Percentiles rank a stretch among this genome's conserved stretches.
phyloP scores from a whole-genome alignment of 1,284 basidiomycete species.

The Boletus smithii region DNA sequence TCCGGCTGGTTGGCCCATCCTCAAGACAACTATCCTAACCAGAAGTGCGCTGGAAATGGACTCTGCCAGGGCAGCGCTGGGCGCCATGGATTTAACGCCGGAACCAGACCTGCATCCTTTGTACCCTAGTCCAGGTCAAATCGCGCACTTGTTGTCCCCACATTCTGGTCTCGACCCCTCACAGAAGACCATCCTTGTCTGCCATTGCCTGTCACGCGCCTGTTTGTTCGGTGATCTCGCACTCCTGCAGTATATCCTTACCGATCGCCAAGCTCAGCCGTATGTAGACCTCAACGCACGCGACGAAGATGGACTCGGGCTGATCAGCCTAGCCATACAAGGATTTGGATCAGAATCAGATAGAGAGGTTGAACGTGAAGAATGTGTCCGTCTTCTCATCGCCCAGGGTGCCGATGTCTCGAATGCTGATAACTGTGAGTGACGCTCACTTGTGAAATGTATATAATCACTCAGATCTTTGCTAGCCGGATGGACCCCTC shows the following conservation, averaged over 20 bases:
- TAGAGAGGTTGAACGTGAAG: conserved; percentile 81
- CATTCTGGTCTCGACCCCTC: conserved; percentile 62
- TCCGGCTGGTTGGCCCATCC: conserved; percentile 5
- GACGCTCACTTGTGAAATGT: conserved; percentile 2
- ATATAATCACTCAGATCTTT: conserved; percentile 7
- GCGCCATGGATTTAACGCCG: conserved; percentile 51
- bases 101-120: conserved; percentile 76
- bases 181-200: conserved; percentile 65
- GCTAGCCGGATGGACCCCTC: conserved; percentile 87
- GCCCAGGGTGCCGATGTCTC: conserved; percentile 73
- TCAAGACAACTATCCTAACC: conserved; percentile 2
- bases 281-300: conserved; percentile 64
- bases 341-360: conserved; percentile 82
- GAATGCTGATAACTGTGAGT: conserved; percentile 60
- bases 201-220: conserved; percentile 68
- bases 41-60: conserved; percentile 13
- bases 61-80: conserved; percentile 7
- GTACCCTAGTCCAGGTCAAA: conserved; percentile 64
- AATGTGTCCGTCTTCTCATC: conserved; percentile 79
- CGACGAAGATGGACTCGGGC: conserved; percentile 81
- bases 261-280: conserved; percentile 65
- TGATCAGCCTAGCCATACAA: conserved; percentile 77
- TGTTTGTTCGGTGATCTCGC: conserved; percentile 73
- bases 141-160: conserved; percentile 59
- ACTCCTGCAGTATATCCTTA: conserved; percentile 67